Conservation (phyloP, 768 basidiomycete genomes). For the Clitopilus passeckerianus region DNA sequence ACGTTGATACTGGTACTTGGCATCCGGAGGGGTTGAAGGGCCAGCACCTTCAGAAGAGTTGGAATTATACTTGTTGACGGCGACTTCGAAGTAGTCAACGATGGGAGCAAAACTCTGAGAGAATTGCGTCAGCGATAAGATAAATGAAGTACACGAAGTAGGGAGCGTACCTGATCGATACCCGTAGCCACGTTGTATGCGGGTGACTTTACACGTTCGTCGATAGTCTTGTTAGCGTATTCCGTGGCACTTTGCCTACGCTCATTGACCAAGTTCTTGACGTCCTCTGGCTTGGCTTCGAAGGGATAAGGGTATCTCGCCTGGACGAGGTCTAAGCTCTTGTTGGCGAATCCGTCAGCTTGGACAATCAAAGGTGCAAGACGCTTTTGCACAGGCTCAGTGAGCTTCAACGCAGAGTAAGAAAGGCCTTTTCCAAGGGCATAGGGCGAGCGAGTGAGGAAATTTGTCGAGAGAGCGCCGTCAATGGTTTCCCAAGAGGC, state of each 20-base stretch:
- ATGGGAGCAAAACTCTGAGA: conserved; percentile 66
- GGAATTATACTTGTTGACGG: conserved; percentile 42
- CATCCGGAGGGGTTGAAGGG: conserved; percentile 39
- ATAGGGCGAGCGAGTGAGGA: conserved; percentile 62
- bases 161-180: conserved; percentile 62
- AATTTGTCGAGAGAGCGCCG: conserved; percentile 50
- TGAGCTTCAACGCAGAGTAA: conserved; percentile 50
- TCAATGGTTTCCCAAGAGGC: conserved; percentile 59
- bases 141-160: conserved; percentile 9
- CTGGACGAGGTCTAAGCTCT: conserved; percentile 70
- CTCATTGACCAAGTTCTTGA: conserved; percentile 54
- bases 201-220: conserved; percentile 60
- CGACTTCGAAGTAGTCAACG: conserved; percentile 64
- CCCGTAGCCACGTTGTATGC: conserved; percentile 58
- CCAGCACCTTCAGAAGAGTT: conserved; percentile 41
- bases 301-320: conserved; percentile 74
- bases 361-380: conserved; percentile 62
- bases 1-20: conserved; percentile 77
- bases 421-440: conserved; percentile 59
- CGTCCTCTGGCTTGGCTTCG: conserved; percentile 67
- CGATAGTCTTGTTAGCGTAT: conserved; percentile 57
- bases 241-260: conserved; percentile 49
- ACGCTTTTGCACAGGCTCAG: conserved; percentile 60
- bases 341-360: conserved; percentile 67
- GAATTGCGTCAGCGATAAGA: conserved; percentile 6